phyloP scores from a whole-genome alignment of 1,284 basidiomycete species.

The Xerocomus minutiporus region DNA sequence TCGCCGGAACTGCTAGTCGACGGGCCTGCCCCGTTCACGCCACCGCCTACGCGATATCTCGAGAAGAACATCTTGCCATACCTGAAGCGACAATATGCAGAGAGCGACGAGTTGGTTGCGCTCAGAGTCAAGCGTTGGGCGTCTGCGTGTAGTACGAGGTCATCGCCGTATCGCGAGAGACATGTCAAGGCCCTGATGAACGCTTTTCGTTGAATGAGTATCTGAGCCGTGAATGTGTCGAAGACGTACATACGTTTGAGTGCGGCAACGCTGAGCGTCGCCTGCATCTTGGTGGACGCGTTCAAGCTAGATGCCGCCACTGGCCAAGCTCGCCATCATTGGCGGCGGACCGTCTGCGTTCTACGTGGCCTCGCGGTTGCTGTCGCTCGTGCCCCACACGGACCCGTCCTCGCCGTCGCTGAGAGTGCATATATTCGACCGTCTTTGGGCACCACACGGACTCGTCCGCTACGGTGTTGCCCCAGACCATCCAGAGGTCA shows the following conservation, averaged over 20 bases:
- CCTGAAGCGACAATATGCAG: slow-evolving; percentile 76
- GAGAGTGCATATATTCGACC: slow-evolving; percentile 86
- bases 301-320: slow-evolving; percentile 21
- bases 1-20: slow-evolving; percentile 23
- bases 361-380: slow-evolving; percentile 83
- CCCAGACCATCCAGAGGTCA: slow-evolving; percentile 98
- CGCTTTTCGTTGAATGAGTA: slow-evolving; percentile 46
- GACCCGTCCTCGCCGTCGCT: slow-evolving; percentile 40
- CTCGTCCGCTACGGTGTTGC: slow-evolving; percentile 96
- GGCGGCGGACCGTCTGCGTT: slow-evolving; percentile 94
- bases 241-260: slow-evolving; percentile 42
- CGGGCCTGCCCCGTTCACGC: slow-evolving; percentile 19
- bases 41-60: slow-evolving; percentile 48
- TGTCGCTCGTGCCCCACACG: slow-evolving; percentile 54
- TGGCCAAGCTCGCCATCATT: slow-evolving; percentile 70
- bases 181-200: slow-evolving; percentile 69
- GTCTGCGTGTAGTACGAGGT: slow-evolving; percentile 63
- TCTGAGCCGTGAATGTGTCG: slow-evolving; percentile 1
- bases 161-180: slow-evolving; percentile 75
- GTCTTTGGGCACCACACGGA: slow-evolving; percentile 92
- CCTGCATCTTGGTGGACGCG: slow-evolving; percentile 39
- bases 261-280: slow-evolving; percentile 40
- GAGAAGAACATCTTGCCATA: slow-evolving; percentile 67
- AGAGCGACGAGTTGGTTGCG: slow-evolving; percentile 70
- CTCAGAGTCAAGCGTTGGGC: slow-evolving; percentile 58